phyloP scores from a whole-genome alignment of 176 grass and related monocot genomes.

The Tillandsia leiboldiana region DNA sequence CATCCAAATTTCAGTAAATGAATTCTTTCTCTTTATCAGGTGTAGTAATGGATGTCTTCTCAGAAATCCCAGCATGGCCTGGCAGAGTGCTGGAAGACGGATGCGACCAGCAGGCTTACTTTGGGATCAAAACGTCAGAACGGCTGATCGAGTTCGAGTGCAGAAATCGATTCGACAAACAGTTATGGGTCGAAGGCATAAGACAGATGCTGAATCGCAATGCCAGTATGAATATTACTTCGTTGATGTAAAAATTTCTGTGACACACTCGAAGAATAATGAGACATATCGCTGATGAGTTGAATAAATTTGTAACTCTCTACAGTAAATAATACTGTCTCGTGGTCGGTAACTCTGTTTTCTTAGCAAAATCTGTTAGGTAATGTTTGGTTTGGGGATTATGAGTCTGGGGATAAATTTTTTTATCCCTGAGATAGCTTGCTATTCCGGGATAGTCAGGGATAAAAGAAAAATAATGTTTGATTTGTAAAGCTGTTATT shows the following conservation, averaged over 20 bases:
- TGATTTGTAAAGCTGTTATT: too few relatives aligned
- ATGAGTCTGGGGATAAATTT: too few relatives aligned
- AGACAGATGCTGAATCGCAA: constrained; percentile 53
- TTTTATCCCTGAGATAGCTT: too few relatives aligned
- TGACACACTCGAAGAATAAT: neutral
- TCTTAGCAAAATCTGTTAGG: too few relatives aligned
- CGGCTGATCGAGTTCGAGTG: constrained; percentile 84
- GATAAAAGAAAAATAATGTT: too few relatives aligned
- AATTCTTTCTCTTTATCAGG: constrained; percentile 24
- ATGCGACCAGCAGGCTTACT: constrained; percentile 54
- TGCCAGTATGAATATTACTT: constrained; percentile 32
- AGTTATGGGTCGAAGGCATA: constrained; percentile 64
- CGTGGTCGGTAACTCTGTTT: too few relatives aligned
- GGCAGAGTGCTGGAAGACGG: constrained; percentile 67
- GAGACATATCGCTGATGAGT: neutral
- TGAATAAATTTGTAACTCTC: neutral
- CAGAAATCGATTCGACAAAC: constrained; percentile 52
- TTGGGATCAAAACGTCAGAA: constrained; percentile 62
- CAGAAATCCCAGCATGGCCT: constrained; percentile 64
- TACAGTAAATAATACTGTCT: too few relatives aligned
- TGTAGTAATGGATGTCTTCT: constrained; percentile 45
- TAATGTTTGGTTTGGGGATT: too few relatives aligned
- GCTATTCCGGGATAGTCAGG: too few relatives aligned
- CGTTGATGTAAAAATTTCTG: constrained; percentile 16
- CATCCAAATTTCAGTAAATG: neutral